Evolutionary conservation across 192 early-diverging fungal species (phyloP).

Genomic region (Backusella circina): DNA sequence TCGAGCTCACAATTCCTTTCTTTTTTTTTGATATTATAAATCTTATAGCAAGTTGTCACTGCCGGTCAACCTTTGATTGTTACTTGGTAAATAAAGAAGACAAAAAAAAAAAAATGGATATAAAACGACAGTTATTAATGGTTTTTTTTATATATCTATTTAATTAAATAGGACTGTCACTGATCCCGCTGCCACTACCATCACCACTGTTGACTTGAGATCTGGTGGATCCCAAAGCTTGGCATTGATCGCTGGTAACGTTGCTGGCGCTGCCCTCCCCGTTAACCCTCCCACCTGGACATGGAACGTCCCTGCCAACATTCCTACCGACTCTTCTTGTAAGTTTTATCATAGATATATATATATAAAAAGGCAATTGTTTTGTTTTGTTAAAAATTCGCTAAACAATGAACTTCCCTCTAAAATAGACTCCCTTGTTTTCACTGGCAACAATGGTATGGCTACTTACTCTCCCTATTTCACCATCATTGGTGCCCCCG

Average conservation of each 20-base stretch:
- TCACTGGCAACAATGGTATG: background rate
- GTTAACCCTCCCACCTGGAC: background rate
- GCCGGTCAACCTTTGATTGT: slow-evolving; percentile 8
- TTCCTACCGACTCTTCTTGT: slow-evolving; percentile 18
- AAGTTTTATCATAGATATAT: slow-evolving; percentile 12
- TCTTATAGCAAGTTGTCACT: slow-evolving; percentile 8
- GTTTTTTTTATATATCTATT: too few species aligned
- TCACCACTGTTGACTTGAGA: slow-evolving; percentile 15
- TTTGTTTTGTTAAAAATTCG: too few species aligned
- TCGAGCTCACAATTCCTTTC: background rate
- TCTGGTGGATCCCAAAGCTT: slow-evolving; percentile 14
- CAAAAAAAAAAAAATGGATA: background rate
- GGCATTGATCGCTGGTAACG: background rate
- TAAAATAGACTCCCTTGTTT: slow-evolving; percentile 11
- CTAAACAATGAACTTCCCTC: too few species aligned
- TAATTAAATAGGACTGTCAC: background rate
- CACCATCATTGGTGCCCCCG: slow-evolving; percentile 8
- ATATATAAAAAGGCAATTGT: too few species aligned
- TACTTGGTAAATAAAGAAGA: background rate
- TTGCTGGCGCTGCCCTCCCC: slow-evolving; percentile 11
- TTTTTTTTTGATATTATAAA: slow-evolving; percentile 1
- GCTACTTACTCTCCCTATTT: slow-evolving; percentile 18
- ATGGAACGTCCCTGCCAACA: slow-evolving; percentile 24
- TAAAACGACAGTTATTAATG: background rate
- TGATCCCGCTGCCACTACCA: background rate